Conservation (phyloP, 257 asterid species). For the Solanum lignicaule region DNA sequence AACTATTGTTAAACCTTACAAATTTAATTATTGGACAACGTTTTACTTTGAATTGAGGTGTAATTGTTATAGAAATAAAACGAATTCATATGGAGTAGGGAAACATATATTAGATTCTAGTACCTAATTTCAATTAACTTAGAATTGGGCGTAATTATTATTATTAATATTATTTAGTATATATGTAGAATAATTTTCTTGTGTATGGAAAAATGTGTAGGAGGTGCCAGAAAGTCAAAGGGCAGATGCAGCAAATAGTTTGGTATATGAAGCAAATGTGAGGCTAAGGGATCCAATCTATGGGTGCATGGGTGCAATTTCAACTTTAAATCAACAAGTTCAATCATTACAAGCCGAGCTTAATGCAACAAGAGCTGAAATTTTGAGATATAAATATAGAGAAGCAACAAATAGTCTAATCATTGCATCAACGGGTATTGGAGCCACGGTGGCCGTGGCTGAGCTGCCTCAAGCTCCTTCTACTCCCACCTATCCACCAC, state of each 20-base stretch:
- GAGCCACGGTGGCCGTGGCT: slow-evolving; percentile 8
- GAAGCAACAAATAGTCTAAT: slow-evolving; percentile 50
- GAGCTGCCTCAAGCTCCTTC: slow-evolving; percentile 64
- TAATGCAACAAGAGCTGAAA: slow-evolving; percentile 54
- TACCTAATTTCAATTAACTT: not conserved
- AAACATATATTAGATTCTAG: not conserved
- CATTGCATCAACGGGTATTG: slow-evolving; percentile 9
- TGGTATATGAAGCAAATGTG: slow-evolving; percentile 86
- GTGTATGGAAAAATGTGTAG: slow-evolving; percentile 14
- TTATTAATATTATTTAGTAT: not conserved
- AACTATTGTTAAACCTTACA: not conserved
- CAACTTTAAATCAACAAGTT: slow-evolving; percentile 67
- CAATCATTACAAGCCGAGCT: slow-evolving; percentile 66
- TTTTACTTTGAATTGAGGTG: not conserved
- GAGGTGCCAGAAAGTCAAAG: slow-evolving; percentile 75
- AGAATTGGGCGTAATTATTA: not conserved
- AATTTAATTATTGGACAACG: not conserved
- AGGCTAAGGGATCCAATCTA: slow-evolving; percentile 81
- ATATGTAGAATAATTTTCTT: not conserved
- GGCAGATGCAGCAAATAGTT: slow-evolving; percentile 80
- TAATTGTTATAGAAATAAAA: not conserved
- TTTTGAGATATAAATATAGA: slow-evolving; percentile 60
- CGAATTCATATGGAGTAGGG: not conserved
- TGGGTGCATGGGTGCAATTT: slow-evolving; percentile 97
- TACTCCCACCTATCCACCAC: slow-evolving; percentile 30